These are phyloP conservation scores for Beta vulgaris DNA, from an alignment of 148 eudicot genomes.

Conservation along the genomic window DNA sequence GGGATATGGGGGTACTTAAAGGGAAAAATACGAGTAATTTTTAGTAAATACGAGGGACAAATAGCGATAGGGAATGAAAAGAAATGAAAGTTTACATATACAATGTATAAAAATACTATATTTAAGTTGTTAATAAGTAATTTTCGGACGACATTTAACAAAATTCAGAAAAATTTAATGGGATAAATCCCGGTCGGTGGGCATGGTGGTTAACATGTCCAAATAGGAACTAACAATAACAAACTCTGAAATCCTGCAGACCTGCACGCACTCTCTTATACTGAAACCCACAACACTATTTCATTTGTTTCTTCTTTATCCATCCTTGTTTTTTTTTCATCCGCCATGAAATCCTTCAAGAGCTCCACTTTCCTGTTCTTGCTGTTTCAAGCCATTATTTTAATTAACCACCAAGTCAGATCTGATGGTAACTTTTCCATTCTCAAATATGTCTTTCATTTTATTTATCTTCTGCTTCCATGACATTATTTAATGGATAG, in stretches of 20 bases:
- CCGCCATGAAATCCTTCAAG: neutral
- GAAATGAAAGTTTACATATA: no score
- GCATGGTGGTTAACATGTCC: neutral
- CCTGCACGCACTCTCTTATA: neutral
- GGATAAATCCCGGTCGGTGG: neutral
- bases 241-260: neutral
- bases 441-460: neutral
- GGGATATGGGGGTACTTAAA: no score
- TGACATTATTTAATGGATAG: constrained; percentile 6
- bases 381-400: constrained; percentile 21
- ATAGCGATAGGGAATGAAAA: no score
- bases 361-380: constrained; percentile 12
- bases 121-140: no score
- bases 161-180: no score
- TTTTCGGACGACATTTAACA: no score
- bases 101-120: no score
- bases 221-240: neutral
- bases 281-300: neutral
- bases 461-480: constrained; percentile 3
- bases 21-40: no score
- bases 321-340: neutral
- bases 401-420: constrained; percentile 27
- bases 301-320: no score
- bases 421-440: constrained; percentile 28
- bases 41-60: no score